Evolutionary conservation across 2,329 filamentous ascomycete species (phyloP).

Genomic region (Alternaria arbusti): DNA sequence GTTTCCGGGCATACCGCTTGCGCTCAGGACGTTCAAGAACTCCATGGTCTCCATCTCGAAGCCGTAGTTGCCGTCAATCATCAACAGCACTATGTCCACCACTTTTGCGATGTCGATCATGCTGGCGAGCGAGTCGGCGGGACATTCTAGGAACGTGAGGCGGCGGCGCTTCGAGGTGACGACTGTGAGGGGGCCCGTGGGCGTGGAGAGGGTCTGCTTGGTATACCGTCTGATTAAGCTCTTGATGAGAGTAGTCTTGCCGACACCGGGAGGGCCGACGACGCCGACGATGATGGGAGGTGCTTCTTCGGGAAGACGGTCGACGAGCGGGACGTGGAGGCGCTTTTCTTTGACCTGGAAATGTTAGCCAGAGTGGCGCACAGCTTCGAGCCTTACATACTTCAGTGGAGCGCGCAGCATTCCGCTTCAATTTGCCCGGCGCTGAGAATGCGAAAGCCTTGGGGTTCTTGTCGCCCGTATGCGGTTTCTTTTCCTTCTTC

Average conservation of each 20-base stretch:
- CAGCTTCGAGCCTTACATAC: slow-evolving; percentile 49
- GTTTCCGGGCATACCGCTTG: slow-evolving; percentile 97
- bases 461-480: slow-evolving; percentile 74
- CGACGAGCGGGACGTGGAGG: slow-evolving; percentile 93
- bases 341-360: slow-evolving; percentile 88
- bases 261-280: slow-evolving; percentile 90
- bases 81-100: slow-evolving; percentile 92
- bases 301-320: slow-evolving; percentile 92
- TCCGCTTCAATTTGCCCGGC: slow-evolving; percentile 79
- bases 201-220: slow-evolving; percentile 90
- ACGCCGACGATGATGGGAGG: slow-evolving; percentile 92
- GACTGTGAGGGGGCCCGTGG: slow-evolving; percentile 90
- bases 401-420: slow-evolving; percentile 75
- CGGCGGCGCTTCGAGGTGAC: slow-evolving; percentile 96
- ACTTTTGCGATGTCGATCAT: slow-evolving; percentile 99
- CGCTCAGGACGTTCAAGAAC: slow-evolving; percentile 91
- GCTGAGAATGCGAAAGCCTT: slow-evolving; percentile 89
- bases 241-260: slow-evolving; percentile 95
- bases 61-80: slow-evolving; percentile 98
- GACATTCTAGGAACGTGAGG: slow-evolving; percentile 94
- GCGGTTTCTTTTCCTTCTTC: slow-evolving; percentile 87
- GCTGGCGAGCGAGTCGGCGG: slow-evolving; percentile 88
- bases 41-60: slow-evolving; percentile 99
- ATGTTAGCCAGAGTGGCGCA: slow-evolving; percentile 10
- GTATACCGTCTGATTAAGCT: slow-evolving; percentile 92